A percentile compares a stretch with the other conserved stretches of the same genome.
phyloP scores from a whole-genome alignment of 2,329 filamentous ascomycete species.

The Grosmannia clavigera region DNA sequence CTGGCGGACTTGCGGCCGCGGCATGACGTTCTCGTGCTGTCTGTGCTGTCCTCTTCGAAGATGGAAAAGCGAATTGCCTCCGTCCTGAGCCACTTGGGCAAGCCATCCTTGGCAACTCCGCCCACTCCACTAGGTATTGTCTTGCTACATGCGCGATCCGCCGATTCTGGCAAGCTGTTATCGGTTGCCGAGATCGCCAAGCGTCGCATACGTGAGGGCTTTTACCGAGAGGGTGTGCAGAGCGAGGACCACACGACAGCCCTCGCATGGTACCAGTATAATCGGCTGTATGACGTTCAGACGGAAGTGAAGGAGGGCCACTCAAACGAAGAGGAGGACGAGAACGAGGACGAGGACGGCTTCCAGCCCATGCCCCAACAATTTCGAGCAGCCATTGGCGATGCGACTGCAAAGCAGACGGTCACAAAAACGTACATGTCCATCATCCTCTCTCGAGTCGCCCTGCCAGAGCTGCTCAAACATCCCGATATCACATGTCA shows the following conservation, averaged over 20 bases:
- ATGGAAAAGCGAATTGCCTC: constrained; percentile 42
- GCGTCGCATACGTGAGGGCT: constrained; percentile 33
- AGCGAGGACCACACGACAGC: neutral
- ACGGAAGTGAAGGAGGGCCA: constrained; percentile 16
- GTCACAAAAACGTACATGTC: constrained; percentile 40
- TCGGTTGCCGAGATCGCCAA: constrained; percentile 56
- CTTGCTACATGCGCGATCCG: constrained; percentile 38
- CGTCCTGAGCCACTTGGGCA: constrained; percentile 30
- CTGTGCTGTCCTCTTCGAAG: constrained; percentile 46
- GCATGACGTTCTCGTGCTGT: constrained; percentile 38
- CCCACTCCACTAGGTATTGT: constrained; percentile 21
- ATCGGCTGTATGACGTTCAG: constrained; percentile 38
- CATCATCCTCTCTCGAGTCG: constrained; percentile 42
- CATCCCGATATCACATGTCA: constrained; percentile 35
- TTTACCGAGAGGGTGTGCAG: neutral
- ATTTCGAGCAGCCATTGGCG: constrained; percentile 37
- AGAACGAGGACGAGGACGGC: constrained; percentile 23
- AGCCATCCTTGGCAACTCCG: constrained; percentile 5
- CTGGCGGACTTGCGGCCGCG: constrained; percentile 30
- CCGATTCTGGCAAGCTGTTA: constrained; percentile 51
- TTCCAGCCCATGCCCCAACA: constrained; percentile 48
- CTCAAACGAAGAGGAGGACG: constrained; percentile 15
- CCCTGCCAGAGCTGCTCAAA: constrained; percentile 42
- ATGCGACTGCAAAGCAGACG: constrained; percentile 12
- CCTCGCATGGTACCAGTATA: constrained; percentile 42